phyloP scores from a whole-genome alignment of 139 green algal genomes.

The Volvox reticuliferus region DNA sequence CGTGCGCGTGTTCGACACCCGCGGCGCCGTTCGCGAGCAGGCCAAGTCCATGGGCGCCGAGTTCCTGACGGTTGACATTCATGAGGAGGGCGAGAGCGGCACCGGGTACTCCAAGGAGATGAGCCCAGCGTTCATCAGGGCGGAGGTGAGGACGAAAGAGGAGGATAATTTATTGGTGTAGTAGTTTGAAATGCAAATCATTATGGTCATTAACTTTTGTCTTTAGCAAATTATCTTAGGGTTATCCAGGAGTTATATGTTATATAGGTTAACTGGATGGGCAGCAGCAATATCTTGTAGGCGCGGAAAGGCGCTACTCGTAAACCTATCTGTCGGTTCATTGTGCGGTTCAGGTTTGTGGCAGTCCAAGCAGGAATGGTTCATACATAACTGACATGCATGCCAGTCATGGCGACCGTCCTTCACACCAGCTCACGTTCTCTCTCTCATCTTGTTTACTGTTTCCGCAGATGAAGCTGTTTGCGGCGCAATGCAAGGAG shows the following conservation, averaged over 20 bases:
- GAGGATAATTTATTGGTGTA: not conserved
- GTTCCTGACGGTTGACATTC: conserved; percentile 87
- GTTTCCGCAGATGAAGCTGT: conserved; percentile 64
- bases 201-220: no score
- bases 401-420: no score
- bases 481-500: conserved; percentile 80
- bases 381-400: no score
- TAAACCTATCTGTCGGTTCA: no score
- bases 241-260: no score
- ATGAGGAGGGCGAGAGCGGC: conserved; percentile 82
- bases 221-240: no score
- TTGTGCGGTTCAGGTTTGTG: no score
- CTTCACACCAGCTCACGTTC: no score
- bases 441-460: no score
- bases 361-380: not conserved
- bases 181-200: not conserved
- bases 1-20: conserved; percentile 90
- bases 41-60: conserved; percentile 87
- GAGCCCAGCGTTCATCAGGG: conserved; percentile 85
- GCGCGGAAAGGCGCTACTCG: no score
- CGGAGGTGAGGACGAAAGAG: conserved; percentile 68
- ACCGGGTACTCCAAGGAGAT: conserved; percentile 92
- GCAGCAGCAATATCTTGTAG: not conserved
- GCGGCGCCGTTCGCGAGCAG: conserved; percentile 78
- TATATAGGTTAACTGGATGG: not conserved